phyloP scores from a whole-genome alignment of 805 yeast species.

The Barnettozyma sp. region DNA sequence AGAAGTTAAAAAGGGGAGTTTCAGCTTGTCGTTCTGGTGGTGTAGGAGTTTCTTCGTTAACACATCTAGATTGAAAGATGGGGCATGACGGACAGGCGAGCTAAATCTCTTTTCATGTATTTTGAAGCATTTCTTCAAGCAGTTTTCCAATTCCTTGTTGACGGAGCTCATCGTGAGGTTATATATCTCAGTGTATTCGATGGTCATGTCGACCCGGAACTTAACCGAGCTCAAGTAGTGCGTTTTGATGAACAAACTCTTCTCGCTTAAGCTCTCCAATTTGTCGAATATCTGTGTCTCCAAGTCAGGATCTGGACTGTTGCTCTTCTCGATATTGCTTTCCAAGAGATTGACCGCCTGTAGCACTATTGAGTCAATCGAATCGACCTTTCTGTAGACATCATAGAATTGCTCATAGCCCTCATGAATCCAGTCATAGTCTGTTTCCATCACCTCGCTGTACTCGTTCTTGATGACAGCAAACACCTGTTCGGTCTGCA shows the following conservation, averaged over 20 bases:
- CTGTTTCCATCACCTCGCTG: neutral
- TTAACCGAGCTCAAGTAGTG: slow-evolving; percentile 26
- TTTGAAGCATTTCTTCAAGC: slow-evolving; percentile 30
- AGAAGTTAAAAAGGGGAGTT: slow-evolving; percentile 34
- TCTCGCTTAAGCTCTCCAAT: slow-evolving; percentile 29
- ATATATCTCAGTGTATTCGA: slow-evolving; percentile 39
- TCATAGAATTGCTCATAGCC: slow-evolving; percentile 29
- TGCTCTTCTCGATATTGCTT: slow-evolving; percentile 19
- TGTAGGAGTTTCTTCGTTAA: slow-evolving; percentile 27
- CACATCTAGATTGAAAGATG: slow-evolving; percentile 30
- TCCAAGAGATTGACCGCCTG: slow-evolving; percentile 33
- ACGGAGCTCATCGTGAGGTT: slow-evolving; percentile 36
- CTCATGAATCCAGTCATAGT: slow-evolving; percentile 29
- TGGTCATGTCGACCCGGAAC: slow-evolving; percentile 31
- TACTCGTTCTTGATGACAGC: slow-evolving; percentile 5
- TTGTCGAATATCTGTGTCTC: slow-evolving; percentile 26
- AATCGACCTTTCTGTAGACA: slow-evolving; percentile 26
- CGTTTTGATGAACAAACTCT: slow-evolving; percentile 23
- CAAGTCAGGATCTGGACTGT: slow-evolving; percentile 16
- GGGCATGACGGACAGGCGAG: slow-evolving; percentile 36
- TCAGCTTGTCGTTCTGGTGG: slow-evolving; percentile 26
- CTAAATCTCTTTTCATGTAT: slow-evolving; percentile 33
- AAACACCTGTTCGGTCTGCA: slow-evolving; percentile 15
- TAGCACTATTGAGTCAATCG: slow-evolving; percentile 30
- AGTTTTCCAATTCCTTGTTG: slow-evolving; percentile 32